Conservation (phyloP, 495 filamentous ascomycete species). For the Neurospora discreta region DNA sequence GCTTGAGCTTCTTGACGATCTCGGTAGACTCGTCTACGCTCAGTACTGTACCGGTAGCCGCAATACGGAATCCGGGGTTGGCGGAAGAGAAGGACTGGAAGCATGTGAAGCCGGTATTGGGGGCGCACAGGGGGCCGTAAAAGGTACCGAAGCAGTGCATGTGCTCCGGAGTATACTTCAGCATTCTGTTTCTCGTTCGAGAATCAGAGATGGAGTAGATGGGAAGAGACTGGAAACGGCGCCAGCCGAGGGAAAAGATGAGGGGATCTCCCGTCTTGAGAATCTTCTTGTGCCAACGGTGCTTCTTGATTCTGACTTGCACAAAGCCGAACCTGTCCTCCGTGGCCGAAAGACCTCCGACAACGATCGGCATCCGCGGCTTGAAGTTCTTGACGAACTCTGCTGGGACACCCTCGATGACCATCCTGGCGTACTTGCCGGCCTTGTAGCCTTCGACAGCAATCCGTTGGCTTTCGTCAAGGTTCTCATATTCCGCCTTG, state of each 20-base stretch:
- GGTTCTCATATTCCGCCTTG: slow-evolving; percentile 73
- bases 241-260: slow-evolving; percentile 96
- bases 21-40: slow-evolving; percentile 88
- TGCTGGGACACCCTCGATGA: slow-evolving; percentile 76
- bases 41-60: slow-evolving; percentile 85
- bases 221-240: slow-evolving; percentile 83
- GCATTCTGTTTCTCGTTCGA: slow-evolving; percentile 86
- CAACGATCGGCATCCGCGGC: slow-evolving; percentile 71
- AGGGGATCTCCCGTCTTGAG: slow-evolving; percentile 94
- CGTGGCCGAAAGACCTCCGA: slow-evolving; percentile 80
- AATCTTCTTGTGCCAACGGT: slow-evolving; percentile 98
- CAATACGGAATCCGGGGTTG: slow-evolving; percentile 83
- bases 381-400: slow-evolving; percentile 88
- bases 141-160: slow-evolving; percentile 97
- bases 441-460: slow-evolving; percentile 83
- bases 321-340: slow-evolving; percentile 94
- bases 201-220: slow-evolving; percentile 92
- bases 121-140: slow-evolving; percentile 87
- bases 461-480: slow-evolving; percentile 69
- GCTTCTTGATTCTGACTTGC: slow-evolving; percentile 89
- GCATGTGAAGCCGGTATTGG: slow-evolving; percentile 89
- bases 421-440: slow-evolving; percentile 87
- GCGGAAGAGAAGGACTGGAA: slow-evolving; percentile 84
- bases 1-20: slow-evolving; percentile 98
- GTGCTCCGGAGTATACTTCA: slow-evolving; percentile 79